Percentiles rank a stretch among this genome's conserved stretches.
These are phyloP conservation scores for Physcomitrium patens DNA, from an alignment of 225 moss, liverwort and hornwort genomes.

Conservation along the genomic window DNA sequence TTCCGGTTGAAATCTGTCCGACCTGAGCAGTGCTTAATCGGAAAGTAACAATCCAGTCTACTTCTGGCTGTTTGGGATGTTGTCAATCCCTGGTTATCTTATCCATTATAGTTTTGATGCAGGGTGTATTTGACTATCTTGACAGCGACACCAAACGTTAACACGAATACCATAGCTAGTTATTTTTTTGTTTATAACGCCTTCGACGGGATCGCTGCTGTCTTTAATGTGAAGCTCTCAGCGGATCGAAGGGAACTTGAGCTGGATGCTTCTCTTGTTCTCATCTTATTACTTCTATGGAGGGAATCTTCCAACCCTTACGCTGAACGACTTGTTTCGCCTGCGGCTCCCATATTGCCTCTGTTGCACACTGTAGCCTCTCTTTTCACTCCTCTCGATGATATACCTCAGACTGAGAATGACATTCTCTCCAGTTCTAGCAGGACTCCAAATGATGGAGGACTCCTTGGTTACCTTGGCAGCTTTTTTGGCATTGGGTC, in stretches of 20 bases:
- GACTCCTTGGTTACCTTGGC: slow-evolving; percentile 73
- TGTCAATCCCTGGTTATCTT: slow-evolving; percentile 11
- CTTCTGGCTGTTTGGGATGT: slow-evolving; percentile 19
- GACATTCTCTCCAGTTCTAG: slow-evolving; percentile 44
- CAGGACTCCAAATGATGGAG: slow-evolving; percentile 58
- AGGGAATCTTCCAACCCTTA: slow-evolving; percentile 91
- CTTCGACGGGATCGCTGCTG: slow-evolving; percentile 75
- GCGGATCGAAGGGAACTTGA: slow-evolving; percentile 74
- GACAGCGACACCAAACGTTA: slow-evolving; percentile 90
- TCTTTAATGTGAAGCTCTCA: slow-evolving; percentile 75
- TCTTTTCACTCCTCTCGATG: slow-evolving; percentile 60
- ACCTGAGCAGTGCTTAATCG: neutral
- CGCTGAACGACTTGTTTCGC: slow-evolving; percentile 66
- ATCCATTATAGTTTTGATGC: slow-evolving; percentile 38
- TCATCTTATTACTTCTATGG: slow-evolving; percentile 84
- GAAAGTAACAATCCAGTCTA: neutral
- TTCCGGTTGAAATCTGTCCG: neutral
- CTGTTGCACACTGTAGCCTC: slow-evolving; percentile 76
- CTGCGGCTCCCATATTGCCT: slow-evolving; percentile 73
- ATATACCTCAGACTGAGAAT: slow-evolving; percentile 35
- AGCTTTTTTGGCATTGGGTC: slow-evolving; percentile 67
- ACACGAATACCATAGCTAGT: slow-evolving; percentile 88
- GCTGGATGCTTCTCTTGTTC: slow-evolving; percentile 85
- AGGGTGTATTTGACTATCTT: slow-evolving; percentile 85
- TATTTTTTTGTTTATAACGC: slow-evolving; percentile 86